Evolutionary conservation across 306 rosid genomes (phyloP).

Genomic region (Gleditsia sinensis): DNA sequence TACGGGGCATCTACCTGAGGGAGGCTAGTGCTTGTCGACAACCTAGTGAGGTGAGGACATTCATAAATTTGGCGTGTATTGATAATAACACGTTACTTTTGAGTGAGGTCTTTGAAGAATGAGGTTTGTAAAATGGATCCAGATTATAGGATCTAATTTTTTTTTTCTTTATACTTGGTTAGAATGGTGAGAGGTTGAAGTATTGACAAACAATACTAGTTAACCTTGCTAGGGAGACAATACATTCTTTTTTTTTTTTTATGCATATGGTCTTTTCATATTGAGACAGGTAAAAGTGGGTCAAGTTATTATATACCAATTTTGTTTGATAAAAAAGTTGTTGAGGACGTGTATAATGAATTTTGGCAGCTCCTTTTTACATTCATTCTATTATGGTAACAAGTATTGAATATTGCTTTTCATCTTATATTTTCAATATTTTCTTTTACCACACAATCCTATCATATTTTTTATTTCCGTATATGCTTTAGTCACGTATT

Average conservation of each 20-base stretch:
- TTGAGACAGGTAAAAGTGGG: neutral
- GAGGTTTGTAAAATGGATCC: constrained; percentile 10
- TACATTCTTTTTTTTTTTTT: too few species aligned
- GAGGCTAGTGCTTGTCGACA: constrained; percentile 80
- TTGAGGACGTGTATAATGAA: constrained; percentile 26
- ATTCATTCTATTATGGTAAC: constrained; percentile 19
- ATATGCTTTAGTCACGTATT: neutral
- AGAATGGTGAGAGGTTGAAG: constrained; percentile 12
- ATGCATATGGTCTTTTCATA: neutral
- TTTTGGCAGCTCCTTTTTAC: constrained; percentile 10
- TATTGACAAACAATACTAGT: constrained; percentile 17
- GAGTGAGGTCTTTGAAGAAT: constrained; percentile 10
- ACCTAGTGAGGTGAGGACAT: constrained; percentile 73
- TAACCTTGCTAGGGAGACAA: constrained; percentile 19
- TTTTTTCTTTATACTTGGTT: neutral
- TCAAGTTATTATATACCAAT: neutral
- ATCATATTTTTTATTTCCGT: neutral
- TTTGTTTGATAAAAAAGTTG: too few species aligned
- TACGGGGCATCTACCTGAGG: constrained; percentile 92
- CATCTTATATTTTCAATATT: too few species aligned
- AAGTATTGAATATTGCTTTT: neutral
- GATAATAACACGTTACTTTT: neutral
- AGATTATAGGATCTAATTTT: constrained; percentile 12
- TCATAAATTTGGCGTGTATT: constrained; percentile 34
- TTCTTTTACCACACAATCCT: neutral